Base-by-base conservation (phyloP, 108 stramenopile species). In the Nitzschia sp. region DNA sequence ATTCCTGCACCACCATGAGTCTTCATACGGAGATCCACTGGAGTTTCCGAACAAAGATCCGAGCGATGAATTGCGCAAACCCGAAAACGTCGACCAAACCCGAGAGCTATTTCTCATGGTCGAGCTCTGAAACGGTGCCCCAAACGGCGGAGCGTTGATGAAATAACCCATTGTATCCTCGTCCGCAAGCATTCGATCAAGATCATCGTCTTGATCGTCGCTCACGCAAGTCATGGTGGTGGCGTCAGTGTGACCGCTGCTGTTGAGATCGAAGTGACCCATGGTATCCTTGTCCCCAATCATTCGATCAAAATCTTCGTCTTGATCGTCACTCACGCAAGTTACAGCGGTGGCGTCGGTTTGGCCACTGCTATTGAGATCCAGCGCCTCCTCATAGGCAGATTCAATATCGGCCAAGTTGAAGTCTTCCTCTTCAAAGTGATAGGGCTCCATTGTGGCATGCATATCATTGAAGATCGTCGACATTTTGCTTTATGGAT, bases 341-440 rank as follows among this genome's bases (percentile, higher is more conserved):
- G 21, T 21, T 19, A 51, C 4, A 5, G 49, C 21, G 13, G 49
- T 51, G 49, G 49, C 49, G 21, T 51, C 49, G 19, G 49, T 51
- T 19, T 51, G 21, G 13, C 49, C 49, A 19, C 49, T 51, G 21
- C 49, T 51, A 5, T 51, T 23, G 19, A 51, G 21, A 19, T 51
- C 49, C 49, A 51, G 49, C 13, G 49, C 49, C 21, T 51, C 49
- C 19, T n/a, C 49, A 51, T 51, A 51, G 49, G 11, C 49, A 23
- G n/a, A 51, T 19, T 51, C 49, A 4, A 51, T 51, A 23, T 51
- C 49, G 4, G n/a, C 49, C 49, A 51, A 51, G n/a, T n/a, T n/a
- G n/a, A n/a, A n/a, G n/a, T n/a, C n/a, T n/a, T n/a, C n/a, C n/a
- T 42, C 38, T 6, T 42, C 38, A 13, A 9, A 42, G 38, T 42